These are phyloP conservation scores for Cymbopogon citratus DNA, from an alignment of 176 grass and related monocot genomes.

Conservation along the genomic window DNA sequence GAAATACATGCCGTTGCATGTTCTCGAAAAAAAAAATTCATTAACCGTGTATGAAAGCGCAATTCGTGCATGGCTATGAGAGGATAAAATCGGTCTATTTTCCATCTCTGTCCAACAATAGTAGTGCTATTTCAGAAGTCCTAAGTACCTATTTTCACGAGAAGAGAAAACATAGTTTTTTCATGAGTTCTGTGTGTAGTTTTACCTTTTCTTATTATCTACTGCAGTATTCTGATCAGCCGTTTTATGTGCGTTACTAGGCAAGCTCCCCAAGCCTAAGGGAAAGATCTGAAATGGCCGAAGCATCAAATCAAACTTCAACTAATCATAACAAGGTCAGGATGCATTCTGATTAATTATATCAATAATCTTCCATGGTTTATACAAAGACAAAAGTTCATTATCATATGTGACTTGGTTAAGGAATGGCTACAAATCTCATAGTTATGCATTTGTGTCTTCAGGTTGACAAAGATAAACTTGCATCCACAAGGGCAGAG, in stretches of 20 bases:
- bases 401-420: slow-evolving; percentile 44
- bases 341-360: slow-evolving; percentile 25
- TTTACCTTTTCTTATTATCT: slow-evolving; percentile 2
- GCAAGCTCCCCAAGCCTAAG: slow-evolving; percentile 9
- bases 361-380: neutral
- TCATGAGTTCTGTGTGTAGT: neutral
- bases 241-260: slow-evolving; percentile 23
- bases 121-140: neutral
- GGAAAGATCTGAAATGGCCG: slow-evolving; percentile 33
- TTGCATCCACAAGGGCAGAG: slow-evolving; percentile 59
- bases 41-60: neutral
- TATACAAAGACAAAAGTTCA: neutral
- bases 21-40: no score
- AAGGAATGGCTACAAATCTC: neutral
- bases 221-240: neutral
- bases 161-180: neutral
- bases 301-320: slow-evolving; percentile 25
- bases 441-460: neutral
- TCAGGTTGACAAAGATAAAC: slow-evolving; percentile 41
- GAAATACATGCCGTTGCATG: no score
- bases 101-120: slow-evolving; percentile 9
- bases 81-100: neutral
- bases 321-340: slow-evolving; percentile 41
- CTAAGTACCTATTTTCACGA: neutral
- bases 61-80: no score